Base-by-base conservation (phyloP, 495 filamentous ascomycete genomes). In the Penicillium desertorum region DNA sequence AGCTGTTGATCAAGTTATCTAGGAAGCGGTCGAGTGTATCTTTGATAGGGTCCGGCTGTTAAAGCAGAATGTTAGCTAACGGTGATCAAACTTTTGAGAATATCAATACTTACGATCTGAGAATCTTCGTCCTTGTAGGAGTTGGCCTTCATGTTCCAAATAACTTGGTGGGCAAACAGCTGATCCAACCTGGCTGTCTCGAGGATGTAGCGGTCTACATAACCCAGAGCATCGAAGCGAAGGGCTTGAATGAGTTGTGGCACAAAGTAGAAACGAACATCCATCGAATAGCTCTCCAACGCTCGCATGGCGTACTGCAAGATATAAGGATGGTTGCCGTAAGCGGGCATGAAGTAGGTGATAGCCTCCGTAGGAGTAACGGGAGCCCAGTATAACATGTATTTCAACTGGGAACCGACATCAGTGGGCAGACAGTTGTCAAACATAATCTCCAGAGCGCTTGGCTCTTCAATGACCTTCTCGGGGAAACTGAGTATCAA, bases 91-190 rank as follows among this genome's bases (percentile, higher is more conserved):
- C 30, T 14, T 1, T 1, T 19, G 29, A 9, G 57, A 36, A 53
- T 29, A 14, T n/a, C 30, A 51, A 19, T 37, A 74, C 88, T 84
- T 80, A 94, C 90, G 62, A 95, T 83, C 62, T 86, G 82, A 49
- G 88, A 90, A 58, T 98, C 91, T 61, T 99, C 92, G 63, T 99
- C 95, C 71, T 96, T 98, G 76, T 90, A 99, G 3, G 92, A 86
- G 69, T 99, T 99, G 20, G 95, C 95, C 67, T 96, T 97, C 88
- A 99, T 99, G 68, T 98, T 99, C 95, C 95, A 99, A 59, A 99
- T 98, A 58, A 99, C 97, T 58, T 99, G 95, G 71, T 99, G 95
- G 7, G 95, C 92, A 69, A 99, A 99, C 1, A 97, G 76, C 68
- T 97, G 95, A 23, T 93, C 97, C 64, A 94, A 90, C 62, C 93